Conservation (phyloP, 345 rosid species). For the Eucalyptus caleyi region DNA sequence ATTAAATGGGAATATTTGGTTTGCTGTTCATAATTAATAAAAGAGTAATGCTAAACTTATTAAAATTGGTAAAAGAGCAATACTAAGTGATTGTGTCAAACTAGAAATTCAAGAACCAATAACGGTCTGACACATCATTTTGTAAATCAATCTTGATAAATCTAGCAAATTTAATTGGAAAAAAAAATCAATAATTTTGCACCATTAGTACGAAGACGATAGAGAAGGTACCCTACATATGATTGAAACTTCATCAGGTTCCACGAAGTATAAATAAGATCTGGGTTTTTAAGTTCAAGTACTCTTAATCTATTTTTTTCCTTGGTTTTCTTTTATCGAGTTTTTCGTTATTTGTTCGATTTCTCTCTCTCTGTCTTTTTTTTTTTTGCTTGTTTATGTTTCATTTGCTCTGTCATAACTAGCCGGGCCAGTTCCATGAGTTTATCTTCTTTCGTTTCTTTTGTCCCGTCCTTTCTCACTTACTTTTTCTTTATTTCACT, state of each 20-base stretch:
- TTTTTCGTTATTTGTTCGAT: not conserved
- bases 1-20: not conserved
- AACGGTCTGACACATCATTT: not conserved
- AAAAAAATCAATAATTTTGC: not conserved
- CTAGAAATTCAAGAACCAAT: not conserved
- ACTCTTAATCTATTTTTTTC: not conserved
- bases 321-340: not conserved
- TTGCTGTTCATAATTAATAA: not conserved
- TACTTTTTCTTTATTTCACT: not conserved
- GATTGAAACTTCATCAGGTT: not conserved
- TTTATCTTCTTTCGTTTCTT: not conserved
- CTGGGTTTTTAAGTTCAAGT: not conserved
- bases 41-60: not conserved
- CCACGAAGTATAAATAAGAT: not conserved
- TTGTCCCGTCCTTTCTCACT: not conserved
- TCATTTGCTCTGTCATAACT: not conserved
- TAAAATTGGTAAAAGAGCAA: not conserved
- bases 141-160: too few species aligned
- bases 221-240: not conserved
- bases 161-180: not conserved
- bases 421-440: not conserved
- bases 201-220: not conserved
- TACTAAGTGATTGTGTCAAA: not conserved
- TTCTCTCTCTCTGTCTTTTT: not conserved
- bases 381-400: not conserved